Evolutionary conservation across 306 rosid genomes (phyloP).

Genomic region (Begonia loranthoides): DNA sequence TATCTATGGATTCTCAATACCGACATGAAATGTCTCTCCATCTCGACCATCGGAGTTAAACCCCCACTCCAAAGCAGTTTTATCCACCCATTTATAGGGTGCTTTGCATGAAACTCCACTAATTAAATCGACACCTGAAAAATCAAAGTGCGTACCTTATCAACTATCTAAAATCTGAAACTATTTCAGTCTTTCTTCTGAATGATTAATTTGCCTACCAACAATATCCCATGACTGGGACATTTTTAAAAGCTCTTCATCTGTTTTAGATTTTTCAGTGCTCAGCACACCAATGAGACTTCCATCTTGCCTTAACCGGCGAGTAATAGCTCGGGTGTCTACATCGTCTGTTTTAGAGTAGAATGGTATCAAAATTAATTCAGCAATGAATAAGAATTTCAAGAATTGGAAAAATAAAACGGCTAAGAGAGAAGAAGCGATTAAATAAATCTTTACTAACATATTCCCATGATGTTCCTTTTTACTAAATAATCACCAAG

Average conservation of each 20-base stretch:
- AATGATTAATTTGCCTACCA: constrained; percentile 35
- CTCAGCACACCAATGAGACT: constrained; percentile 93
- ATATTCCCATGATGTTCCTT: constrained; percentile 94
- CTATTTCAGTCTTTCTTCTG: constrained; percentile 2
- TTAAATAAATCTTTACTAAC: constrained; percentile 28
- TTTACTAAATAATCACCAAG: constrained; percentile 64
- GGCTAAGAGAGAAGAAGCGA: background rate
- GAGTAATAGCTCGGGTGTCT: constrained; percentile 91
- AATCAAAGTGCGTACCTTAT: constrained; percentile 11
- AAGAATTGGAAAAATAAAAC: background rate
- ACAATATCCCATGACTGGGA: constrained; percentile 90
- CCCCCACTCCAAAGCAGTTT: constrained; percentile 52
- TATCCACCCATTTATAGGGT: constrained; percentile 77
- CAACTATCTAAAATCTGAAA: constrained; percentile 3
- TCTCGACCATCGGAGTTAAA: constrained; percentile 27
- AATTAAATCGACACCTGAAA: constrained; percentile 75
- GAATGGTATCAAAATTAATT: constrained; percentile 5
- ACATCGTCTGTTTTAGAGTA: constrained; percentile 63
- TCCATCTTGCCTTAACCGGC: constrained; percentile 84
- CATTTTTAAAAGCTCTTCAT: constrained; percentile 65
- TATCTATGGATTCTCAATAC: background rate
- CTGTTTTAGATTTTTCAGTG: constrained; percentile 65
- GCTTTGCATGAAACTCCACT: constrained; percentile 84
- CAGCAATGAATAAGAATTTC: background rate
- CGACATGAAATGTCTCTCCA: constrained; percentile 48